Base-by-base conservation (phyloP, 768 basidiomycete species). In the Coprinopsis strossmayeri region DNA sequence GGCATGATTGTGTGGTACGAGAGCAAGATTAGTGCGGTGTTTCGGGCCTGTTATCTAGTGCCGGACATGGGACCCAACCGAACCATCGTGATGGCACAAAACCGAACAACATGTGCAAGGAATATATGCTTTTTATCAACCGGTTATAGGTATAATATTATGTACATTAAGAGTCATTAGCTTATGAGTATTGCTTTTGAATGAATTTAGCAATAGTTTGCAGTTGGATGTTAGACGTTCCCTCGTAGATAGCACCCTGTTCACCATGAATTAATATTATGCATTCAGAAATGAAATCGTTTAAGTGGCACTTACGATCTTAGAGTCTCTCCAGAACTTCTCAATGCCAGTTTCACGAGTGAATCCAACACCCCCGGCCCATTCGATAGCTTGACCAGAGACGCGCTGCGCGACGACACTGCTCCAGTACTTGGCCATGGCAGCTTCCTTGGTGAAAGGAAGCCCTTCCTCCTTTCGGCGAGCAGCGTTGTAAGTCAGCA, bases 201-300 rank as follows among this genome's bases (percentile, higher is more conserved):
- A 95, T 78, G 53, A 87, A 82, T 68, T 87, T 95, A 3, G 93
- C 90, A 58, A 99, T 96, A 0, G 96, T 99, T 66, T 94, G 85
- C 27, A 97, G 71, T 64, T 98, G 96, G 50, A 99, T 98, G 64
- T 98, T 99, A n/a, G 87, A 91, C 37, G 95, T 97, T 32, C 95
- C 92, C 60, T 93, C 91, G 57, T 92, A 92, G 45, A 92, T 91
- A 1, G 89, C 87, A 23, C 91, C 89, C 88, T 91, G 47, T 18
- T 32, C 15, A 7, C 7, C 30, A 32, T 15, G 30, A n/a, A n/a
- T n/a, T n/a, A n/a, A n/a, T n/a, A n/a, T n/a, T n/a, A n/a, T n/a
- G n/a, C n/a, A n/a, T n/a, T n/a, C n/a, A 13, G 40, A 15, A 4
- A 28, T 44, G n/a, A 1, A 41, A 46, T 34, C 11, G 52, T 30